Evolutionary conservation across 2,329 filamentous ascomycete species (phyloP).

Genomic region (Monilinia laxa): DNA sequence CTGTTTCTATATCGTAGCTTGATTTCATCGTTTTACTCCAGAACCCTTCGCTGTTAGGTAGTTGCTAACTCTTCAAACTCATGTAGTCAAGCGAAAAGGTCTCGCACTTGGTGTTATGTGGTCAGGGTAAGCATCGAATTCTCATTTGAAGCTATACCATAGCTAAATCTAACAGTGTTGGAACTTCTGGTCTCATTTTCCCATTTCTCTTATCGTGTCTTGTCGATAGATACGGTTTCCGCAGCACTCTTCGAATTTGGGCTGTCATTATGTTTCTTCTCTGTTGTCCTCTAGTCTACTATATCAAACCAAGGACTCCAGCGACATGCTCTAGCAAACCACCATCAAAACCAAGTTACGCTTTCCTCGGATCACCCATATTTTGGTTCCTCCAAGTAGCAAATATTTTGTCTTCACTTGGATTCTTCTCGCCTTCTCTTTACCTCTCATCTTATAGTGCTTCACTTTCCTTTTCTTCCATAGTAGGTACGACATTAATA

Average conservation of each 20-base stretch:
- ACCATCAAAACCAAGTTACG: conserved; percentile 22
- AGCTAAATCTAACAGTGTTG: conserved; percentile 19
- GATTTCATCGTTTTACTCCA: not conserved
- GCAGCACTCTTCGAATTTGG: conserved; percentile 44
- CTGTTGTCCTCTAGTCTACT: conserved; percentile 51
- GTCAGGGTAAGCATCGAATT: conserved; percentile 32
- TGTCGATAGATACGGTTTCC: conserved; percentile 44
- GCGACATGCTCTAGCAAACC: conserved; percentile 20
- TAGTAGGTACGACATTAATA: conserved; percentile 48
- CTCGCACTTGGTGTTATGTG: conserved; percentile 53
- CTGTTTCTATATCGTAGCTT: not conserved
- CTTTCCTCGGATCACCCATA: conserved; percentile 47
- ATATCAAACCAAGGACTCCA: conserved; percentile 56
- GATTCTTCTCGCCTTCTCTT: conserved; percentile 55
- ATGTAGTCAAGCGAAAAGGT: conserved; percentile 44
- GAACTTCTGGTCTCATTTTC: conserved; percentile 34
- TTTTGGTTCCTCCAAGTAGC: conserved; percentile 52
- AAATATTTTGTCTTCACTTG: conserved; percentile 53
- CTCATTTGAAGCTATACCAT: not conserved
- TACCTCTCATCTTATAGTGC: conserved; percentile 53
- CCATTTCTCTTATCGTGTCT: conserved; percentile 45
- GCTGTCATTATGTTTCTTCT: conserved; percentile 43
- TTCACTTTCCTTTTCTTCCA: conserved; percentile 44
- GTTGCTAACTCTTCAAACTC: not conserved
- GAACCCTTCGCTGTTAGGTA: no score